phyloP scores from a whole-genome alignment of 768 basidiomycete genomes.

The Russula lepida region DNA sequence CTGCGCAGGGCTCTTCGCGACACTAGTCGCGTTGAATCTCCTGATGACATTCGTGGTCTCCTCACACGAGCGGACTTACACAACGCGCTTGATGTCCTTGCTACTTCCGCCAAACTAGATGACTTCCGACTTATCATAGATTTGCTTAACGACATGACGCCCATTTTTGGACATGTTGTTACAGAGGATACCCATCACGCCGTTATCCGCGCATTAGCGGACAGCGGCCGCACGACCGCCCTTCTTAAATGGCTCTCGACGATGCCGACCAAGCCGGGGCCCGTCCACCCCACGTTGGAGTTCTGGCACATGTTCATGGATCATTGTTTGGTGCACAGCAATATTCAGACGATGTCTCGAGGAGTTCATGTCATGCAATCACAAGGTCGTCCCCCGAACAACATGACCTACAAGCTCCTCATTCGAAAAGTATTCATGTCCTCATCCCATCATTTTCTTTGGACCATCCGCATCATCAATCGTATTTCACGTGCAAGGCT shows the following conservation, averaged over 20 bases:
- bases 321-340: conserved; percentile 25
- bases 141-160: conserved; percentile 42
- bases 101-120: conserved; percentile 41
- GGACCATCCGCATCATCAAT: conserved; percentile 9
- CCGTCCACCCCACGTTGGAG: conserved; percentile 38
- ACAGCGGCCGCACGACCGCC: conserved; percentile 36
- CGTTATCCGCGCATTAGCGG: conserved; percentile 42
- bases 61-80: conserved; percentile 31
- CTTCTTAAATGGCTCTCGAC: conserved; percentile 43
- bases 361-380: conserved; percentile 26
- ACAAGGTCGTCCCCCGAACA: conserved; percentile 36
- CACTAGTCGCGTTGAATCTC: background rate
- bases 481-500: conserved; percentile 9
- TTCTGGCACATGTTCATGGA: conserved; percentile 51
- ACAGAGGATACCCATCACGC: conserved; percentile 41
- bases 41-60: background rate
- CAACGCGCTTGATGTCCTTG: conserved; percentile 38
- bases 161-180: conserved; percentile 39
- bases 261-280: conserved; percentile 45
- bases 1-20: conserved; percentile 15
- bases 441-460: conserved; percentile 13
- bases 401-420: conserved; percentile 42
- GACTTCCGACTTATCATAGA: conserved; percentile 49
- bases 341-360: conserved; percentile 12
- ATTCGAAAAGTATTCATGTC: conserved; percentile 36